These are phyloP conservation scores for Trichoderma pleuroti DNA, from an alignment of 2,329 filamentous ascomycete genomes.

Conservation along the genomic window DNA sequence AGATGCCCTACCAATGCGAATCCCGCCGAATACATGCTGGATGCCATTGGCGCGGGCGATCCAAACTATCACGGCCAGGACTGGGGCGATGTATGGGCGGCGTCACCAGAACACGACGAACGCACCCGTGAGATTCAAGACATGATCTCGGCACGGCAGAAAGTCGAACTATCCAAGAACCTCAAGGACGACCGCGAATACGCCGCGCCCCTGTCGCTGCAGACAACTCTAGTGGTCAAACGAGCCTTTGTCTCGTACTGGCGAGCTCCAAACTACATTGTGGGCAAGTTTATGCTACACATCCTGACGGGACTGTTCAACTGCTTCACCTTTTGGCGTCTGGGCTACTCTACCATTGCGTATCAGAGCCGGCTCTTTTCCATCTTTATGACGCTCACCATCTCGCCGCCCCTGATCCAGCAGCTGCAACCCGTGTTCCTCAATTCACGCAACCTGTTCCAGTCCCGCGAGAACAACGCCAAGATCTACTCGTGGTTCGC, in stretches of 20 bases:
- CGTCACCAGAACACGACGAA: slow-evolving; percentile 46
- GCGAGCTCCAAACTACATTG: slow-evolving; percentile 60
- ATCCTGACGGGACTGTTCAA: slow-evolving; percentile 65
- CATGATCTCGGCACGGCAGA: slow-evolving; percentile 46
- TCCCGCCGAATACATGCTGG: slow-evolving; percentile 54
- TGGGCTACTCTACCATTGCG: slow-evolving; percentile 55
- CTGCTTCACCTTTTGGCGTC: slow-evolving; percentile 65
- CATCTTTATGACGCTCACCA: slow-evolving; percentile 72
- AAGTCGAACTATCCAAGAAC: slow-evolving; percentile 34
- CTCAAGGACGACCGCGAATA: slow-evolving; percentile 56
- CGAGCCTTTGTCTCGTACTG: slow-evolving; percentile 62
- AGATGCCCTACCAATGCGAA: slow-evolving; percentile 49
- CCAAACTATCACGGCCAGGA: slow-evolving; percentile 58
- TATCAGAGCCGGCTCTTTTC: slow-evolving; percentile 72
- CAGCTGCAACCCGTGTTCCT: slow-evolving; percentile 73
- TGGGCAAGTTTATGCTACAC: slow-evolving; percentile 61
- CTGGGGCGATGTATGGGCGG: slow-evolving; percentile 60
- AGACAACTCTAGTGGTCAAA: slow-evolving; percentile 52
- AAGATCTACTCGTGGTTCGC: slow-evolving; percentile 78
- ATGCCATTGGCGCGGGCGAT: slow-evolving; percentile 59
- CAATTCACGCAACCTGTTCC: slow-evolving; percentile 62
- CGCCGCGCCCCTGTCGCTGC: slow-evolving; percentile 55
- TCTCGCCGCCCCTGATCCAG: slow-evolving; percentile 70
- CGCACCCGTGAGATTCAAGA: slow-evolving; percentile 50
- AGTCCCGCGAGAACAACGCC: slow-evolving; percentile 68